Conservation (phyloP, 2,329 filamentous ascomycete genomes). For the Botrytis hyacinthi region DNA sequence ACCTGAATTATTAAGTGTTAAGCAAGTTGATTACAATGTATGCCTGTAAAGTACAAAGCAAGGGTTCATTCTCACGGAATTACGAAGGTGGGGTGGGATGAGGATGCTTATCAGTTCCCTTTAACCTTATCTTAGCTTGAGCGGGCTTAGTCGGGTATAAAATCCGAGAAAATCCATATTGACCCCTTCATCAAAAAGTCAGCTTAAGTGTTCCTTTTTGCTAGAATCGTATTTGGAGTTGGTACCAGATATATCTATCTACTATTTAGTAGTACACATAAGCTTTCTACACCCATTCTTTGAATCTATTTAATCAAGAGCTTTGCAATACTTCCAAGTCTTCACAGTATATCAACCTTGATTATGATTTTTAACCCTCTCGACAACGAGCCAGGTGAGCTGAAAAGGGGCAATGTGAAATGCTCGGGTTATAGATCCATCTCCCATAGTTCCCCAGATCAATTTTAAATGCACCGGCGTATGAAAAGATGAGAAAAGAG, state of each 20-base stretch:
- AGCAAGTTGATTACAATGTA: neutral
- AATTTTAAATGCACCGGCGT: too few relatives aligned
- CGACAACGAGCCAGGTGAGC: neutral
- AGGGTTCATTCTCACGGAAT: neutral
- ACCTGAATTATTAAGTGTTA: neutral
- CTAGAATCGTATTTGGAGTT: neutral
- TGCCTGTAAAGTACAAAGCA: neutral
- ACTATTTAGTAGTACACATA: neutral
- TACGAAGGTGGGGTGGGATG: slow-evolving; percentile 8
- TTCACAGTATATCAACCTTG: neutral
- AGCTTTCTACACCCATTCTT: neutral
- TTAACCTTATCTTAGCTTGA: neutral
- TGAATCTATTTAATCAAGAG: neutral
- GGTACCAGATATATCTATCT: neutral
- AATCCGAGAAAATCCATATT: neutral
- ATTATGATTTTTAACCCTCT: neutral
- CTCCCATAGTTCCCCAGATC: too few relatives aligned
- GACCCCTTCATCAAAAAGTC: neutral
- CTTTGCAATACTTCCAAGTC: neutral
- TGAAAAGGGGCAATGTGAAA: neutral
- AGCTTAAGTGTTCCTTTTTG: neutral
- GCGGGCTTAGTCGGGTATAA: neutral
- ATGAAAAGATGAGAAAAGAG: too few relatives aligned
- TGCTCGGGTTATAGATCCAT: neutral
- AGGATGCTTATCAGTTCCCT: slow-evolving; percentile 1